Evolutionary conservation across 805 yeast genomes (phyloP), one percentile per base, ranked within the genome.

Genomic region (Priceomyces carsonii): DNA sequence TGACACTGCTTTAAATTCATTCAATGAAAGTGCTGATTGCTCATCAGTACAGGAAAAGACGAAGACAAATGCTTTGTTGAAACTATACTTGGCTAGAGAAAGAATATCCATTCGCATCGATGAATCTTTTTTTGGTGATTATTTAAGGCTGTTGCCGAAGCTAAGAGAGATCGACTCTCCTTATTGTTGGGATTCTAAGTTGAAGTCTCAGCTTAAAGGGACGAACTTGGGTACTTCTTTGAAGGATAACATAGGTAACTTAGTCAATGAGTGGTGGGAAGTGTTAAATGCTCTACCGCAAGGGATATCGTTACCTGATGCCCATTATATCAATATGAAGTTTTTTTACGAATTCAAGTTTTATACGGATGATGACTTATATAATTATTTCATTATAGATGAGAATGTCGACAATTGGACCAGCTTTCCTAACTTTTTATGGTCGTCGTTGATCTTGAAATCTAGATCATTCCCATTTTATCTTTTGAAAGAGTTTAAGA

Each of bases 391-490:
- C 14, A 33, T 50, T 6, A 36, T 32, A 6, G 53, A 53, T 3
- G 37, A 51, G 1, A 33, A 51, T 2, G 36, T 47, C 26, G 60
- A 59, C 1, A 62, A 73, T 29, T 83, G 90, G 90, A 71, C 79
- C 1, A 67, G 79, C 38, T 83, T 85, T 47, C 66, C 78, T 0
- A 80, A 79, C 5, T 89, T 81, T 53, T 51, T 83, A 4, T 90
- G 96, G 96, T 79, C 95, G 0, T 63, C 74, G 26, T 66, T 76
- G 29, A 82, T 86, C 9, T 71, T 85, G 43, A 72, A 80, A 8
- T 81, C 95, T 1, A 71, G 97, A 43, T 84, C 93, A 0, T 90
- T 90, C 53, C 96, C 96, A 1, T 72, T 76, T 32, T 58, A 85
- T 25, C 50, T 88, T n/a, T 44, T 79, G n/a, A 50, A 53, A 26